Evolutionary conservation across 2,329 filamentous ascomycete genomes (phyloP), one percentile per base, ranked within the genome.

Genomic region (Ceratocystiopsis brevicomis): DNA sequence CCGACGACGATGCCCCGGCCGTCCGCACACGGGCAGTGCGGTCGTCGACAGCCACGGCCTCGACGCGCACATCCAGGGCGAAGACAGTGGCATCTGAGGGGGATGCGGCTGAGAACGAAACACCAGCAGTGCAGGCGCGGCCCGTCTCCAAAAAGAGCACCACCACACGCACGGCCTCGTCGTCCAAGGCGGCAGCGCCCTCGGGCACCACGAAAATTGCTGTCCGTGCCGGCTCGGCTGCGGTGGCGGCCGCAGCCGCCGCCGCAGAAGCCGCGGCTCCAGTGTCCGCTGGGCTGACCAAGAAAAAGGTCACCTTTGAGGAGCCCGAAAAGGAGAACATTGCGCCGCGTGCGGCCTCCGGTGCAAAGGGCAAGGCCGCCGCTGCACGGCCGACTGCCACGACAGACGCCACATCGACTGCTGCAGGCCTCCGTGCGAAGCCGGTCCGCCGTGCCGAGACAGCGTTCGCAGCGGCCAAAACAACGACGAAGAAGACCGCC

Each of bases 301-400:
- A 71, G 61, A 79, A 77, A 61, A 66, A 63, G 3, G 74, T 78
- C 52, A 75, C 69, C 45, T 78, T 78, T 54, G 66, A 76, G 53
- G 71, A 73, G 50, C 69, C 71, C 3, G 73, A 76, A 54, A 78
- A 79, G 58, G 75, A 79, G 54, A 78, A 78, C 49, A 57, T 73
- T 35, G 55, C 63, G 17, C 71, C 69, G 14, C 50, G 56, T 8
- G 43, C 54, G 4, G 43, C 57, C 3, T 43, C 56, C 4, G 45
- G 49, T 18, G 61, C 59, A 16, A 25, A 38, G 16, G 25, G 35
- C 30, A 44, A 17, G 19, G 21, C 37, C 8, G 53, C 51, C 4
- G 40, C 50, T 16, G 38, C 48, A 11, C 25, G 6, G 25, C 2
- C 25, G 10, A 48, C 58, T 38, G 48, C 53, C 33, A 37, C 48